Percentiles rank a stretch among this genome's conserved stretches.
Conservation (phyloP, 345 rosid species). For the Eucalyptus cloeziana region DNA sequence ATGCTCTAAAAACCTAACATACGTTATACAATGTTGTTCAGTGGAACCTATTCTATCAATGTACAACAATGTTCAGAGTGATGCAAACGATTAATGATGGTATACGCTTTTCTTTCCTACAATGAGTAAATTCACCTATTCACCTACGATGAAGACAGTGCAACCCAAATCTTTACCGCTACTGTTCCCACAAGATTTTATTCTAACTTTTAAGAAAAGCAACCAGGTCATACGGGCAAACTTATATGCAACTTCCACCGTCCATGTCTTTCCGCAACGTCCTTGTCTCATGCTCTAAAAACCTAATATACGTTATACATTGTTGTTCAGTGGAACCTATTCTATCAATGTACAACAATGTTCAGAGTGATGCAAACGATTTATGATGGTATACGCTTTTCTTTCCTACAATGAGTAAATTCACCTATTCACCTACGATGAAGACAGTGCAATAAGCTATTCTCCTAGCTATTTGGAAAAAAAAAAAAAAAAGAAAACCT, state of each 20-base stretch:
- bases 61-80: neutral
- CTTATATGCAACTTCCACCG: neutral
- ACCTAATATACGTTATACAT: neutral
- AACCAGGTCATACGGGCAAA: neutral
- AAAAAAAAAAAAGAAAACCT: neutral
- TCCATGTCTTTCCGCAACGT: neutral
- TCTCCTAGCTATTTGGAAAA: neutral
- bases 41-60: neutral
- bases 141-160: neutral
- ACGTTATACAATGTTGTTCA: neutral
- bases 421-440: neutral
- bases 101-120: neutral
- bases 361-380: neutral
- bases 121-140: neutral
- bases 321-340: neutral
- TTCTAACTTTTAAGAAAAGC: neutral
- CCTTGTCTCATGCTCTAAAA: neutral
- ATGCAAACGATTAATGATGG: neutral
- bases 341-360: neutral
- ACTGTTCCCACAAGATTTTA: neutral
- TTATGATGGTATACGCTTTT: neutral
- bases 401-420: neutral
- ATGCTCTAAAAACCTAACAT: neutral
- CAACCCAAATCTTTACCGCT: neutral
- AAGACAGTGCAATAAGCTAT: neutral